phyloP scores from a whole-genome alignment of 2,329 filamentous ascomycete species.

The Colletotrichum paranaense region DNA sequence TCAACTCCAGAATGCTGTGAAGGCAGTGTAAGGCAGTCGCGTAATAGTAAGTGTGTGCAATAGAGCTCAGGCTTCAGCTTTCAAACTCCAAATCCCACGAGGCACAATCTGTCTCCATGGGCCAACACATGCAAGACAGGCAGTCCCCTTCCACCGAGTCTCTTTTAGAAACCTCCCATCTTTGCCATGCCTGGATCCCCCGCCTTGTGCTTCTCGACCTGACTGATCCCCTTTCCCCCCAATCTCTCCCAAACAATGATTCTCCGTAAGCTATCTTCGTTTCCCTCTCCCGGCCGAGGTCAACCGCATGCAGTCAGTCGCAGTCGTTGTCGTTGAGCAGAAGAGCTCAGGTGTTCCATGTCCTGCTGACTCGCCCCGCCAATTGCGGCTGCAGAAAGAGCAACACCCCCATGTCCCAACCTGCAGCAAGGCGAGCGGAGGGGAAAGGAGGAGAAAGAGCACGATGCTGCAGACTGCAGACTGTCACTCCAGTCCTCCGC shows the following conservation, averaged over 20 bases:
- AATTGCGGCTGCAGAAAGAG: slow-evolving; percentile 12
- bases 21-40: no score
- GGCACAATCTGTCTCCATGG: not conserved
- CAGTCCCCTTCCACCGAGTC: not conserved
- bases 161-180: slow-evolving; percentile 4
- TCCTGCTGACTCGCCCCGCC: slow-evolving; percentile 24
- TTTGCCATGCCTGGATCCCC: not conserved
- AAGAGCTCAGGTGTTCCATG: not conserved
- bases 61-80: not conserved
- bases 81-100: not conserved
- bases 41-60: no score
- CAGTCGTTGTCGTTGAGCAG: not conserved
- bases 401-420: not conserved
- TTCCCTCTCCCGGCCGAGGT: not conserved
- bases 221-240: not conserved
- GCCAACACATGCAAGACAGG: not conserved
- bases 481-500: no score
- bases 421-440: not conserved
- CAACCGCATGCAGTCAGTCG: not conserved
- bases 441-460: no score
- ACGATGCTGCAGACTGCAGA: not conserved
- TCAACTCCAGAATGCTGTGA: not conserved
- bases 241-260: not conserved
- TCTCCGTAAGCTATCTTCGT: no score
- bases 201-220: not conserved